These are phyloP conservation scores for Eutypa lata DNA, from an alignment of 2,329 filamentous ascomycete species.

Conservation along the genomic window DNA sequence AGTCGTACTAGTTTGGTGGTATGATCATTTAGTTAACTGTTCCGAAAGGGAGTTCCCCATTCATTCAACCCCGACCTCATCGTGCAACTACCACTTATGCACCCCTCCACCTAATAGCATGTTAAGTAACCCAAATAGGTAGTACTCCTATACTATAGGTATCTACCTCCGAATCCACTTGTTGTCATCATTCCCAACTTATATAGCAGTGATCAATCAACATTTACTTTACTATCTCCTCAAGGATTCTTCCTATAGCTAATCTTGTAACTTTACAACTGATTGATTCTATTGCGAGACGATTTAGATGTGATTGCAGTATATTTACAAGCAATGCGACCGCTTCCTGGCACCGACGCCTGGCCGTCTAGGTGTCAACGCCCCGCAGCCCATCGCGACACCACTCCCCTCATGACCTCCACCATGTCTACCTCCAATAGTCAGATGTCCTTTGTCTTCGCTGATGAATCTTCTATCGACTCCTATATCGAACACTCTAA, in stretches of 20 bases:
- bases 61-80: too few species aligned
- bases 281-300: too few species aligned
- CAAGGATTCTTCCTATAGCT: too few species aligned
- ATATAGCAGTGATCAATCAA: too few species aligned
- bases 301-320: slow-evolving; percentile 10
- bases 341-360: slow-evolving; percentile 43
- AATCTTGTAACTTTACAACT: too few species aligned
- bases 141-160: neutral
- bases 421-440: slow-evolving; percentile 30
- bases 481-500: slow-evolving; percentile 32
- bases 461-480: slow-evolving; percentile 48
- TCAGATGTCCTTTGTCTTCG: slow-evolving; percentile 51
- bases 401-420: slow-evolving; percentile 29
- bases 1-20: too few species aligned
- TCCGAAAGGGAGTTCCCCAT: too few species aligned
- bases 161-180: neutral
- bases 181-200: too few species aligned
- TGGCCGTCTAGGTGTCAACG: slow-evolving; percentile 34
- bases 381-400: slow-evolving; percentile 32
- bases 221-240: too few species aligned
- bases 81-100: neutral
- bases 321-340: slow-evolving; percentile 34
- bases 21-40: too few species aligned
- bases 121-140: neutral
- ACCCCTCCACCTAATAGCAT: neutral